A percentile compares a stretch with the other conserved stretches of the same genome.
phyloP scores from a whole-genome alignment of 345 rosid genomes.

The Nephelium lappaceum region DNA sequence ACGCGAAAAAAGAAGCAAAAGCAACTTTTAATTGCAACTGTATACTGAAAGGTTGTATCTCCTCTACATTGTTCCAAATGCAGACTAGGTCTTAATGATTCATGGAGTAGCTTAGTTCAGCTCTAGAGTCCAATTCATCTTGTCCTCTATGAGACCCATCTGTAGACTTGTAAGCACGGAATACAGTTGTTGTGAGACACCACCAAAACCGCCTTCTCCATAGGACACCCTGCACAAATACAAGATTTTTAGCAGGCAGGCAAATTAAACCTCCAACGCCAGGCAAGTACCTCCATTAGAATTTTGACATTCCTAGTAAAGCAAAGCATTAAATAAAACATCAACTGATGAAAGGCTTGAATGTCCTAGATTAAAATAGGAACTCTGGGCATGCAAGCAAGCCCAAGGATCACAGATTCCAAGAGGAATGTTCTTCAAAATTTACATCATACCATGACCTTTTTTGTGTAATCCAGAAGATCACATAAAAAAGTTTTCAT shows the following conservation, averaged over 20 bases:
- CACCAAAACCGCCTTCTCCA: conserved; percentile 69
- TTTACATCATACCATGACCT: not conserved
- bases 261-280: not conserved
- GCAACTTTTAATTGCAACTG: not conserved
- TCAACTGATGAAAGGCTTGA: not conserved
- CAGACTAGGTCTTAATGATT: not conserved
- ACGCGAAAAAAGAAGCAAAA: not conserved
- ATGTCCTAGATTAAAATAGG: not conserved
- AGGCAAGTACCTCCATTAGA: not conserved
- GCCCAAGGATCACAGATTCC: not conserved
- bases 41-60: not conserved
- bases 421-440: not conserved
- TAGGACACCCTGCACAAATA: conserved; percentile 61
- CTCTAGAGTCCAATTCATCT: conserved; percentile 85
- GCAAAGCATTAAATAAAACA: not conserved
- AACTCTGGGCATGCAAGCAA: not conserved
- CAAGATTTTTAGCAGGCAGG: not conserved
- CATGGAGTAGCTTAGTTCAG: conserved; percentile 31
- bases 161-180: conserved; percentile 76
- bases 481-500: too few species aligned
- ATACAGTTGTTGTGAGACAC: conserved; percentile 60
- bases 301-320: not conserved
- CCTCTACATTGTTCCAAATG: not conserved
- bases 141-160: conserved; percentile 87
- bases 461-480: not conserved